Conservation (phyloP, 2,329 filamentous ascomycete genomes). For the Calonectria leucothoes region DNA sequence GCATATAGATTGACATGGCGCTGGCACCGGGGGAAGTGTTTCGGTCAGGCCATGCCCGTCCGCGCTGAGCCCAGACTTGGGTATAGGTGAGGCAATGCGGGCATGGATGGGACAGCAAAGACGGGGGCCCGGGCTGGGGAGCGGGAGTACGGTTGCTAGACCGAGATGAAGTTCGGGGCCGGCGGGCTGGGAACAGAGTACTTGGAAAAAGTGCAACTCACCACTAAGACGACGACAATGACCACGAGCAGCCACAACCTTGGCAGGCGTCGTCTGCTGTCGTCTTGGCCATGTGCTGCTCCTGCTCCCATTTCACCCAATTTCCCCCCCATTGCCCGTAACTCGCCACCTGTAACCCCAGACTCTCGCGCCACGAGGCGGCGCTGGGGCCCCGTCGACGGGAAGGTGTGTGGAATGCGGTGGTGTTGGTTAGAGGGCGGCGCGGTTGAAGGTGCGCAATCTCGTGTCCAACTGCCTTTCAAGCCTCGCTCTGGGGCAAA, state of each 20-base stretch:
- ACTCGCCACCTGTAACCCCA: constrained; percentile 18
- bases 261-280: constrained; percentile 20
- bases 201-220: constrained; percentile 27
- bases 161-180: constrained; percentile 20
- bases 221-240: constrained; percentile 34
- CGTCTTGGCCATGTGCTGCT: constrained; percentile 24
- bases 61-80: constrained; percentile 34
- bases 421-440: neutral
- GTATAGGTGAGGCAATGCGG: constrained; percentile 30
- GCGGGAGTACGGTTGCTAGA: constrained; percentile 35
- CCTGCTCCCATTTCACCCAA: constrained; percentile 11
- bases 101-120: constrained; percentile 24
- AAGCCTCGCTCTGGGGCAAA: constrained; percentile 3
- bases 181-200: constrained; percentile 29
- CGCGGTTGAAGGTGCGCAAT: neutral
- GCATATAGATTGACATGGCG: constrained; percentile 4
- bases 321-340: neutral
- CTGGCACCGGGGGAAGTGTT: constrained; percentile 20
- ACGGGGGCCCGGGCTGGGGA: constrained; percentile 20
- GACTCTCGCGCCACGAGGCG: constrained; percentile 12
- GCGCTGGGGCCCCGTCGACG: neutral
- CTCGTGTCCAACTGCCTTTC: constrained; percentile 12
- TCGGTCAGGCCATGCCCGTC: constrained; percentile 38
- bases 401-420: neutral
- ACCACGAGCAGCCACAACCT: constrained; percentile 20